Evolutionary conservation across 768 basidiomycete genomes (phyloP).

Genomic region (Podaxis carcinomalis): DNA sequence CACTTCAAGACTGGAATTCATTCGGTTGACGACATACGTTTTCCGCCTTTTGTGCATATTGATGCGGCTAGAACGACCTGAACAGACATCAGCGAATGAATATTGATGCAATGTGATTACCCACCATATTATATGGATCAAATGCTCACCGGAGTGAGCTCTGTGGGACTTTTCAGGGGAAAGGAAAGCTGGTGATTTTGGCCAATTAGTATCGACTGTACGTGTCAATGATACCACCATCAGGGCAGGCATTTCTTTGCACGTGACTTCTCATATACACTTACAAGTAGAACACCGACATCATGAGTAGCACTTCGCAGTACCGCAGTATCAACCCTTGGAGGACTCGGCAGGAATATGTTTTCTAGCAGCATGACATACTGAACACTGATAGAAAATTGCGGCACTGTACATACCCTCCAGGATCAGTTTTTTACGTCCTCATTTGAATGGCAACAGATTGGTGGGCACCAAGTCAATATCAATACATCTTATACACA

Average conservation of each 20-base stretch:
- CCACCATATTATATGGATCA: background rate
- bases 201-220: constrained; percentile 6
- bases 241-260: constrained; percentile 9
- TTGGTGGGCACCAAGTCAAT: too few relatives aligned
- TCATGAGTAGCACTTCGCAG: too few relatives aligned
- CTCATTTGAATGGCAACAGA: too few relatives aligned
- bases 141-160: background rate
- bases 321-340: too few relatives aligned
- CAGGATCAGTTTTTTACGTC: too few relatives aligned
- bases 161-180: background rate
- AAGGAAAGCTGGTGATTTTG: background rate
- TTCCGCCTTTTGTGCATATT: constrained; percentile 92
- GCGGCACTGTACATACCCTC: too few relatives aligned
- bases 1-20: background rate
- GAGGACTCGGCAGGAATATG: too few relatives aligned
- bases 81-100: background rate
- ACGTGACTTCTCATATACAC: background rate
- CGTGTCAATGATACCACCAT: constrained; percentile 8
- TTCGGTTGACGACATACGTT: constrained; percentile 50
- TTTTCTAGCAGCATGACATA: too few relatives aligned
- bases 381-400: too few relatives aligned
- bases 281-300: too few relatives aligned
- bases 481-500: too few relatives aligned
- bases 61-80: constrained; percentile 93
- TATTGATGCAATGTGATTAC: background rate